Base-by-base conservation (phyloP, 192 early-diverging fungal genomes). In the Oehlia diaphana region DNA sequence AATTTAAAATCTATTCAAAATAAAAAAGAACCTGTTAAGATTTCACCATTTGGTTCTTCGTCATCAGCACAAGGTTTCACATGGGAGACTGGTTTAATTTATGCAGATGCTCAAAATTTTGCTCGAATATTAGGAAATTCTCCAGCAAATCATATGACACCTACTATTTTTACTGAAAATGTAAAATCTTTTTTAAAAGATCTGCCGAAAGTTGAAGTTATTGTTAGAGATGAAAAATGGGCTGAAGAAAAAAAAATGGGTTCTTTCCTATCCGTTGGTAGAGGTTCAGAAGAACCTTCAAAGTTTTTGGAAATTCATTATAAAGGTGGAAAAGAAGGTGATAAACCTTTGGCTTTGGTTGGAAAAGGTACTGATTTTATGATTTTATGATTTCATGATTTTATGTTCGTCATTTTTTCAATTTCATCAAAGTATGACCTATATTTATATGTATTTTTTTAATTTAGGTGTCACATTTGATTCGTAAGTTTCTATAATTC, bases 61-160 rank as follows among this genome's bases (percentile, higher is more conserved):
- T 37, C 39, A 42, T 8, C 39, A 42, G 0, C 39, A 0, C 39
- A 82, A 73, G 53, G 37, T 78, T 66, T 69, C 75, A 84, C 84
- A 6, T 95, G 90, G 88, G 78, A 85, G 4, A 74, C 88, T 2
- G 93, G 95, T 23, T 63, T 84, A n/a, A 87, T 92, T 42, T 92
- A 89, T 79, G 94, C 88, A 19, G 83, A 87, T 21, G 90, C 94
- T 5, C 95, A 96, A 84, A 96, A 96, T 84, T 81, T 93, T 71
- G 94, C 97, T 1, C 92, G 97, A 63, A 91, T 87, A 66, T 87
- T 97, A 67, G 92, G 89, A 88, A 94, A 95, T 82, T 93, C 94
- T 19, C 97, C 97, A 1, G 92, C 92, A 13, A 98, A 97, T 85
- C 81, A 90, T 69, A 90, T 98, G 93, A 98, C 96, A 21, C 97